These are phyloP conservation scores for Gomphus sp. DNA, from an alignment of 1,284 basidiomycete genomes.

Conservation along the genomic window DNA sequence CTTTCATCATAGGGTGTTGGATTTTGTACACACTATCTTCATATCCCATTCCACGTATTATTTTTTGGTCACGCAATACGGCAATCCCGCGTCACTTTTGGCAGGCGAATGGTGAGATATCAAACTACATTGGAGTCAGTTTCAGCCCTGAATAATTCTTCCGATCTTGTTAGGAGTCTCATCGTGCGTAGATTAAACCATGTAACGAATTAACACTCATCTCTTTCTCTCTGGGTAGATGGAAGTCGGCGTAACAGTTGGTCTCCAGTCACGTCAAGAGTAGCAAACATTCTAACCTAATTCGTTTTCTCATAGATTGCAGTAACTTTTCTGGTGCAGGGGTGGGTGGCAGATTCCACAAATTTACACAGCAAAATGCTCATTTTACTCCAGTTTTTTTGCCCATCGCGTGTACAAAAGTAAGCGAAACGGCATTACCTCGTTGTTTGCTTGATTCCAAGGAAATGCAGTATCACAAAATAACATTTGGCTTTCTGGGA, in stretches of 20 bases:
- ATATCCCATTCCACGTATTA: slow-evolving; percentile 1
- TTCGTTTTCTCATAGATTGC: not conserved
- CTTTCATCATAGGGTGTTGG: not conserved
- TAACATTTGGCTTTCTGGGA: not conserved
- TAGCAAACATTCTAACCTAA: no score
- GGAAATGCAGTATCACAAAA: not conserved
- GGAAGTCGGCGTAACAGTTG: slow-evolving; percentile 1
- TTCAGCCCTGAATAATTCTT: not conserved
- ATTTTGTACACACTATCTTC: slow-evolving; percentile 1
- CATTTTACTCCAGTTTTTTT: not conserved
- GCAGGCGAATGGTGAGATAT: slow-evolving; percentile 1
- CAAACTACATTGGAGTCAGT: no score
- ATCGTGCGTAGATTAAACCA: not conserved
- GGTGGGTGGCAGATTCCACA: not conserved
- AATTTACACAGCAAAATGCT: not conserved
- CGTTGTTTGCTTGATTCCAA: not conserved
- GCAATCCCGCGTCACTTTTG: slow-evolving; percentile 1
- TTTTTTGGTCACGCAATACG: slow-evolving; percentile 1
- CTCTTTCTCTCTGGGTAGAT: not conserved
- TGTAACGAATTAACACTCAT: not conserved
- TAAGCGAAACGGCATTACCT: not conserved
- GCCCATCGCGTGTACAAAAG: slow-evolving; percentile 3
- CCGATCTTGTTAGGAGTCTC: not conserved
- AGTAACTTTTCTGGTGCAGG: not conserved
- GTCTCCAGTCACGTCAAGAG: not conserved